Percentiles rank a stretch among this genome's conserved stretches.
Evolutionary conservation across 2,329 filamentous ascomycete genomes (phyloP).

Genomic region (Magnaporthiopsis rhizophila): DNA sequence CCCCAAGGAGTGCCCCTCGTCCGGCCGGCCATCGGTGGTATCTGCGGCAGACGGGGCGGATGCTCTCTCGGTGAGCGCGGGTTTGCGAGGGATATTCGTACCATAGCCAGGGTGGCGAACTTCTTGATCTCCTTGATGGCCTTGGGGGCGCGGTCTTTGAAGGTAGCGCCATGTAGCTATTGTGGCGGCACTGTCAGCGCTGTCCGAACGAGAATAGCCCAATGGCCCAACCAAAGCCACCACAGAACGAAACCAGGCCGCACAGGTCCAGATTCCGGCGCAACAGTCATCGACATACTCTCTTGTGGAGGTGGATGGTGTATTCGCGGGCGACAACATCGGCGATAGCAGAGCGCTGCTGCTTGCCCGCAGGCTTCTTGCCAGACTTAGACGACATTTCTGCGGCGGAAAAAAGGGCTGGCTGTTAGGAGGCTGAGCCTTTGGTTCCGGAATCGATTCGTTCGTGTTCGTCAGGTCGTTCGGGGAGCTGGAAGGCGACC

Average conservation of each 20-base stretch:
- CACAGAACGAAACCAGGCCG: constrained; percentile 21
- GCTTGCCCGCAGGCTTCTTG: constrained; percentile 64
- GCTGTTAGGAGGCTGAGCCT: neutral
- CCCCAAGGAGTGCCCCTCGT: neutral
- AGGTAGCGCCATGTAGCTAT: constrained; percentile 89
- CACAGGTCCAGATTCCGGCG: neutral
- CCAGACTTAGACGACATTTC: constrained; percentile 58
- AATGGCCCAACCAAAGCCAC: neutral
- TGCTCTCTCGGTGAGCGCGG: neutral
- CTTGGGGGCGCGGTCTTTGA: constrained; percentile 99
- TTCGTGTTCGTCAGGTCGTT: neutral
- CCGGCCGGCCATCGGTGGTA: neutral
- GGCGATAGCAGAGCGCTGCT: constrained; percentile 83
- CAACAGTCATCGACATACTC: constrained; percentile 57
- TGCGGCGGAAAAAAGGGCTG: neutral
- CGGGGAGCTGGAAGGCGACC: neutral
- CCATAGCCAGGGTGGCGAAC: constrained; percentile 92
- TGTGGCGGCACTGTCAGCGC: constrained; percentile 27
- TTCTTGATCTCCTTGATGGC: constrained; percentile 99
- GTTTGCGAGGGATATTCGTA: constrained; percentile 35
- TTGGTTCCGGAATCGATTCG: neutral
- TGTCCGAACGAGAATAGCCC: neutral
- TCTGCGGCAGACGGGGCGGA: neutral
- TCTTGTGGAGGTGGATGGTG: constrained; percentile 99
- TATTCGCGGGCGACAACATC: constrained; percentile 99